Evolutionary conservation across 2,329 filamentous ascomycete species (phyloP).

Genomic region (Colletotrichum sojae): DNA sequence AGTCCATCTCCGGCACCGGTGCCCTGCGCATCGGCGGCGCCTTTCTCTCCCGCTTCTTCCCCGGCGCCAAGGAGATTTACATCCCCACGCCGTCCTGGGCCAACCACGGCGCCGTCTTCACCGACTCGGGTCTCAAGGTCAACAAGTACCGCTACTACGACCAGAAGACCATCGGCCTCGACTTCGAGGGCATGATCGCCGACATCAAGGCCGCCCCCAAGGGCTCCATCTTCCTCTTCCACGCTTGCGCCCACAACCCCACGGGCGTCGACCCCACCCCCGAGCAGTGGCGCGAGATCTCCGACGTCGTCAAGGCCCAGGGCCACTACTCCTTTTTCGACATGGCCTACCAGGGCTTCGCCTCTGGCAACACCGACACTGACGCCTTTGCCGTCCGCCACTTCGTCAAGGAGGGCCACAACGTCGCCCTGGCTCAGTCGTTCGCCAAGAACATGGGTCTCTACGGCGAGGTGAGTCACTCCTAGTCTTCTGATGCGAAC

Average conservation of each 20-base stretch:
- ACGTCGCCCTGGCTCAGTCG: slow-evolving; percentile 89
- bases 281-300: slow-evolving; percentile 94
- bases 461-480: slow-evolving; percentile 79
- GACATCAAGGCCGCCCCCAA: slow-evolving; percentile 92
- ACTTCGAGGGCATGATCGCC: slow-evolving; percentile 93
- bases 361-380: slow-evolving; percentile 89
- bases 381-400: slow-evolving; percentile 95
- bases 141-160: slow-evolving; percentile 99
- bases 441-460: slow-evolving; percentile 99
- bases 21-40: slow-evolving; percentile 94
- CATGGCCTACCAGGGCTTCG: slow-evolving; percentile 99
- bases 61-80: slow-evolving; percentile 94
- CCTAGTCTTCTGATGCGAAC: too few species aligned
- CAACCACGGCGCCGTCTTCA: slow-evolving; percentile 98
- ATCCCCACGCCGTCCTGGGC: slow-evolving; percentile 97
- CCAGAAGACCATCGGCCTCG: slow-evolving; percentile 97
- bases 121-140: slow-evolving; percentile 90
- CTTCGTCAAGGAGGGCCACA: slow-evolving; percentile 94
- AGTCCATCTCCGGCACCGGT: slow-evolving; percentile 98
- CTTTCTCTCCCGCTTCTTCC: slow-evolving; percentile 93
- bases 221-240: slow-evolving; percentile 91
- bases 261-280: slow-evolving; percentile 94
- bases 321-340: slow-evolving; percentile 98
- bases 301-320: slow-evolving; percentile 85
- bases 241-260: slow-evolving; percentile 98